Evolutionary conservation across 179 eudicot species (phyloP).

Genomic region (Spergularia azorica): DNA sequence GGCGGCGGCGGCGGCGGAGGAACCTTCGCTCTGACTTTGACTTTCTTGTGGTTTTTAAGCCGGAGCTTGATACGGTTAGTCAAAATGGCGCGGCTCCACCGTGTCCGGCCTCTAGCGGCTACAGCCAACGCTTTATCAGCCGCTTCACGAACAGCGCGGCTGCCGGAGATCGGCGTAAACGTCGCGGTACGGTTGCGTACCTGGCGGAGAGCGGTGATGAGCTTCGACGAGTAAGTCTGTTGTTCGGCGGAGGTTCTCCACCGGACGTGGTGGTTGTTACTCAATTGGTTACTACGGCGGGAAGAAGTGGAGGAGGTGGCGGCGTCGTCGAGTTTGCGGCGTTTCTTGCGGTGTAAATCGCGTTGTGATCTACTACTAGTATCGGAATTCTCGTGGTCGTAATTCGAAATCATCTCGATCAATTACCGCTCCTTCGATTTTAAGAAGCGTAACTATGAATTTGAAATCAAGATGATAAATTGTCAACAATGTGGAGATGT

Average conservation of each 20-base stretch:
- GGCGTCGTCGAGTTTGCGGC: conserved; percentile 42
- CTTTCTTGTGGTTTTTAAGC: conserved; percentile 41
- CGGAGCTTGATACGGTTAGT: conserved; percentile 47
- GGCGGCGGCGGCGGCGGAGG: conserved; percentile 13
- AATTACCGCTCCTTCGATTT: background rate
- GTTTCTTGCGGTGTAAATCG: conserved; percentile 44
- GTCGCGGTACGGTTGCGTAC: conserved; percentile 43
- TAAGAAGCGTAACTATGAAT: background rate
- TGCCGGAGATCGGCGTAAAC: conserved; percentile 22
- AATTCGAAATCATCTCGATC: conserved; percentile 28
- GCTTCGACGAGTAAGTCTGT: conserved; percentile 57
- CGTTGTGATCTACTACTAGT: background rate
- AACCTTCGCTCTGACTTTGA: conserved; percentile 28
- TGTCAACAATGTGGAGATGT: no score
- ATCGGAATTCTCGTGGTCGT: conserved; percentile 24
- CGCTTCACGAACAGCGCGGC: conserved; percentile 62
- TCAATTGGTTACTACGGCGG: conserved; percentile 1
- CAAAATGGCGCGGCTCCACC: conserved; percentile 89
- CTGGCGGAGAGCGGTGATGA: conserved; percentile 61
- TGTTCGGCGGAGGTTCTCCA: conserved; percentile 63
- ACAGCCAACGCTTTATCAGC: conserved; percentile 74
- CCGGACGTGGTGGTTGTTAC: conserved; percentile 16
- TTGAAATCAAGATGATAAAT: background rate
- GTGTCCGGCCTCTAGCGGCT: conserved; percentile 63
- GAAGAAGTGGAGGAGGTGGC: conserved; percentile 13